These are phyloP conservation scores for Fraxinus velutina DNA, from an alignment of 305 asterid species.

Conservation along the genomic window DNA sequence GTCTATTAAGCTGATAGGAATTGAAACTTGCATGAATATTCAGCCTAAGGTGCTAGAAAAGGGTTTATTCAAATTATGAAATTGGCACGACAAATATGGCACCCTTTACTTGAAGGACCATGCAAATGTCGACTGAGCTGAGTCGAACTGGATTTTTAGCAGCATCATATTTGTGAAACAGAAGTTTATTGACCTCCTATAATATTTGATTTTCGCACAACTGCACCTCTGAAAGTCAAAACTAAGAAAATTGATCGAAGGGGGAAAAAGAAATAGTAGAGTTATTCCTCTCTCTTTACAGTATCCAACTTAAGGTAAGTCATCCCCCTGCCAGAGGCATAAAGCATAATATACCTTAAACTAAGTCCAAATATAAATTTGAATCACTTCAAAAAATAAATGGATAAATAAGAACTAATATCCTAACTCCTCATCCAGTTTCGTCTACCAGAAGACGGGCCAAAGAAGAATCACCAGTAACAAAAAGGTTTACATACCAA, in stretches of 20 bases:
- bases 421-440: not conserved
- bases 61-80: not conserved
- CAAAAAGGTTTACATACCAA: not conserved
- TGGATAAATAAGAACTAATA: not conserved
- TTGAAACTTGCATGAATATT: not conserved
- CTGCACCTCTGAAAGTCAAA: not conserved
- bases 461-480: not conserved
- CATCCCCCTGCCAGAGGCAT: not conserved
- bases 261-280: not conserved
- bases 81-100: not conserved
- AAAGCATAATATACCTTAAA: not conserved
- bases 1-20: slow-evolving; percentile 2
- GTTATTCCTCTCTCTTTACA: not conserved
- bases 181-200: not conserved
- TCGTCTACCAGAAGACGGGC: not conserved
- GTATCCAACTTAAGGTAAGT: not conserved
- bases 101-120: not conserved
- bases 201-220: not conserved
- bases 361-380: not conserved
- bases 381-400: not conserved
- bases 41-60: slow-evolving; percentile 5
- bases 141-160: not conserved
- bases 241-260: not conserved
- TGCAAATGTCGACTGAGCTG: not conserved
- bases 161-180: not conserved